phyloP scores from a whole-genome alignment of 192 early-diverging fungal species.

The Coemansia sp. region DNA sequence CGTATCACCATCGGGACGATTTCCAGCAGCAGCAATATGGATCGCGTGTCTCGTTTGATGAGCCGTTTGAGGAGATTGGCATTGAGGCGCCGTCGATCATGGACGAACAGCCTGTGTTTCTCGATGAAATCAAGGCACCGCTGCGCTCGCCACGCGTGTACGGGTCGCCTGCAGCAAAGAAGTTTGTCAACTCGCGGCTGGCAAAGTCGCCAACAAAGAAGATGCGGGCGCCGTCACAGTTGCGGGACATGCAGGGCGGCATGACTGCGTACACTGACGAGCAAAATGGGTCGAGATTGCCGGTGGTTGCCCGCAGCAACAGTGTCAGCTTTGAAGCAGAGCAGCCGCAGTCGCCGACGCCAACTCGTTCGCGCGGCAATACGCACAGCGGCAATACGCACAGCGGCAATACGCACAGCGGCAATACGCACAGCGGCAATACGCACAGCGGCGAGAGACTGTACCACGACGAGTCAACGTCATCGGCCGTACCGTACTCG shows the following conservation, averaged over 20 bases:
- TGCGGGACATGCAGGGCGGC: constrained; percentile 11
- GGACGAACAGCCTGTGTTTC: constrained; percentile 48
- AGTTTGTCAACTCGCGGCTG: constrained; percentile 42
- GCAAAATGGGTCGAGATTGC: constrained; percentile 1
- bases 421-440: constrained; percentile 22
- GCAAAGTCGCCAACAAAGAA: constrained; percentile 25
- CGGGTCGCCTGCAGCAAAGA: constrained; percentile 48
- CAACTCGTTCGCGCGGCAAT: constrained; percentile 11
- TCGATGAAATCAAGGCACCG: constrained; percentile 29
- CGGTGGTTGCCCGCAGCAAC: constrained; percentile 22
- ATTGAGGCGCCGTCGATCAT: constrained; percentile 28
- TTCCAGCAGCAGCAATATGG: constrained; percentile 7
- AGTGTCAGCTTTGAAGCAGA: constrained; percentile 17
- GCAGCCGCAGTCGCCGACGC: constrained; percentile 24
- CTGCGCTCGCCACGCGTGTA: constrained; percentile 29
- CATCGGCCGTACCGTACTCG: constrained; percentile 6
- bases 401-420: constrained; percentile 23
- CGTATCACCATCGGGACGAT: constrained; percentile 7
- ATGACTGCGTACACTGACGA: constrained; percentile 1
- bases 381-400: constrained; percentile 31
- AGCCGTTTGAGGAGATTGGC: constrained; percentile 25
- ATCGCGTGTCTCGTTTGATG: constrained; percentile 35
- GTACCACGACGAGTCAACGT: constrained; percentile 2
- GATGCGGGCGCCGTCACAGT: constrained; percentile 4
- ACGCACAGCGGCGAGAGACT: constrained; percentile 12